phyloP scores from a whole-genome alignment of 2,329 filamentous ascomycete species.

The Penicillium concentricum region DNA sequence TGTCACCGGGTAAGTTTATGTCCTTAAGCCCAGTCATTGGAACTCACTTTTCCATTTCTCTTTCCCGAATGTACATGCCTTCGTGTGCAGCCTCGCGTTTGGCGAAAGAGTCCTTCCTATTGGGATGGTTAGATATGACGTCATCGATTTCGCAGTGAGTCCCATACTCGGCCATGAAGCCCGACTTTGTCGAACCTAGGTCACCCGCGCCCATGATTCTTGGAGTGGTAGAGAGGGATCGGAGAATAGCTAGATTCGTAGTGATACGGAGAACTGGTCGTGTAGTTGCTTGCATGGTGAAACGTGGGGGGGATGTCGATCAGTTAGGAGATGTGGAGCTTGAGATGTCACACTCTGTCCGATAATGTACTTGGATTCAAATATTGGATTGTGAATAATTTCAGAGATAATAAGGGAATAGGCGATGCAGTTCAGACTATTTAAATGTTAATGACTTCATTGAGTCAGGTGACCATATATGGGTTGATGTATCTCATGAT shows the following conservation, averaged over 20 bases:
- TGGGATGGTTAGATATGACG: slow-evolving; percentile 14
- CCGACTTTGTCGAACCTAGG: slow-evolving; percentile 22
- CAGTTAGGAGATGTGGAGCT: background rate
- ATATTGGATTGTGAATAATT: background rate
- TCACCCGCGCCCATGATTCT: slow-evolving; percentile 25
- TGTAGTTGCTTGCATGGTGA: slow-evolving; percentile 16
- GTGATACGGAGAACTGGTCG: slow-evolving; percentile 20
- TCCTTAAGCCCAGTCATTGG: background rate
- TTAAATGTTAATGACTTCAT: slow-evolving; percentile 6
- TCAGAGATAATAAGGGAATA: background rate
- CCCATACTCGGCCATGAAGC: slow-evolving; percentile 28
- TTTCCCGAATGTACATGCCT: slow-evolving; percentile 16
- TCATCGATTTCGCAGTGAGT: slow-evolving; percentile 13
- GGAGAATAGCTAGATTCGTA: slow-evolving; percentile 3
- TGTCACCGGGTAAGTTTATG: background rate
- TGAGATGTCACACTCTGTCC: background rate
- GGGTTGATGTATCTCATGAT: slow-evolving; percentile 1
- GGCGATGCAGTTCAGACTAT: background rate
- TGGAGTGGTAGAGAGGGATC: slow-evolving; percentile 19
- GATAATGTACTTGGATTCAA: background rate
- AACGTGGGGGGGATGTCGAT: slow-evolving; percentile 1
- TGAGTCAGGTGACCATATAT: slow-evolving; percentile 3
- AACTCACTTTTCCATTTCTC: slow-evolving; percentile 25
- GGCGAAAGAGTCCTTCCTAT: slow-evolving; percentile 23
- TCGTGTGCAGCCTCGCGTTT: slow-evolving; percentile 21